These are phyloP conservation scores for Prototheca wickerhamii DNA, from an alignment of 163 green algal species.

Conservation along the genomic window DNA sequence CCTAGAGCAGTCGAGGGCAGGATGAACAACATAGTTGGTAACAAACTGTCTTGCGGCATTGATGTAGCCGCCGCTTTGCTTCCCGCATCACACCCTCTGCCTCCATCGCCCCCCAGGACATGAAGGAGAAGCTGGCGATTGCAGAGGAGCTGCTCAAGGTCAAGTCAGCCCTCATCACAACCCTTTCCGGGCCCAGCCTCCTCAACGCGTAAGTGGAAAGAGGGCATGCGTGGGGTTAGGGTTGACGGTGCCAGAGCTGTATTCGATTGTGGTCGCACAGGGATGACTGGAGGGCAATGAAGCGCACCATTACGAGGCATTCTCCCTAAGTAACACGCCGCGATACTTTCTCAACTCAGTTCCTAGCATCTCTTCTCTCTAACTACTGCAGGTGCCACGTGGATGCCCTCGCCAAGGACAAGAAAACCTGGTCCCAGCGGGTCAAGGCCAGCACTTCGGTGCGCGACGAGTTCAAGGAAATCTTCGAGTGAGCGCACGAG, in stretches of 20 bases:
- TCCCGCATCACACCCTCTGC: not conserved
- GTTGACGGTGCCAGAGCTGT: not conserved
- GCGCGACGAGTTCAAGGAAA: no score
- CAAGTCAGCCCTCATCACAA: slow-evolving; percentile 16
- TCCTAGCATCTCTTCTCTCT: not conserved
- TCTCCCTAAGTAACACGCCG: no score
- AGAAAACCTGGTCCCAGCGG: slow-evolving; percentile 23
- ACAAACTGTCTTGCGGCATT: no score
- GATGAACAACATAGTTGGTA: no score
- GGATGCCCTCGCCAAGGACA: slow-evolving; percentile 26
- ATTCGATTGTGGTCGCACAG: not conserved
- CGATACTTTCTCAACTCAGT: not conserved
- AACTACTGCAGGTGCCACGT: slow-evolving; percentile 27
- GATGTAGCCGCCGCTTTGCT: no score
- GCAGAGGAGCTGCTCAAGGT: slow-evolving; percentile 40
- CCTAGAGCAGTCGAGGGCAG: no score
- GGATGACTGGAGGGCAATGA: no score
- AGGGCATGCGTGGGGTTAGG: not conserved
- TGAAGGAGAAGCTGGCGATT: slow-evolving; percentile 53
- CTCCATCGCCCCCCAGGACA: not conserved
- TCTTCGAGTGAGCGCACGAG: no score
- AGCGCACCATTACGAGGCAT: no score
- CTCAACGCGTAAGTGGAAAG: slow-evolving; percentile 20
- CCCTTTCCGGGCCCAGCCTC: slow-evolving; percentile 33
- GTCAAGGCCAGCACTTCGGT: no score